A percentile compares a stretch with the other conserved stretches of the same genome.
phyloP scores from a whole-genome alignment of 2,329 filamentous ascomycete genomes.

The Leptoxyphium fumago region DNA sequence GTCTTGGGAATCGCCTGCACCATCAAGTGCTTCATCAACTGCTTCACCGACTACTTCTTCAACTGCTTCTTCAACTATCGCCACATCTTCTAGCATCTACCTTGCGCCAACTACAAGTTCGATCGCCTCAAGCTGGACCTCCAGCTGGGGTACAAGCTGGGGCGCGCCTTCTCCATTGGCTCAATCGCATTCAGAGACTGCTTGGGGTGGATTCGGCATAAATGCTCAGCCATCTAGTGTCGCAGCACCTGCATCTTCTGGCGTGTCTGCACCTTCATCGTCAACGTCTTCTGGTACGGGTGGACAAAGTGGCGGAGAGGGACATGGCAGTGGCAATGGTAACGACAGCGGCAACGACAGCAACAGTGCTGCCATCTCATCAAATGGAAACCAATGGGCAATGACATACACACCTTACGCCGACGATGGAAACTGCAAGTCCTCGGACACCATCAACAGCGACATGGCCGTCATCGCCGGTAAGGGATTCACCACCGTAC shows the following conservation, averaged over 20 bases:
- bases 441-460: constrained; percentile 21
- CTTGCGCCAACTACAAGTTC: constrained; percentile 12
- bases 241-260: neutral
- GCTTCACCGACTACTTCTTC: constrained; percentile 11
- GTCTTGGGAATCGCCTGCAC: neutral
- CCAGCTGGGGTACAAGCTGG: too few relatives aligned
- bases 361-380: constrained; percentile 3
- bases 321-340: neutral
- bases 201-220: neutral
- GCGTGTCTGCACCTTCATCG: neutral
- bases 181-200: neutral
- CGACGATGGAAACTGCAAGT: constrained; percentile 28
- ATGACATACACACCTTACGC: constrained; percentile 37
- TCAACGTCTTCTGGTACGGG: neutral
- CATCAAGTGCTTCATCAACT: constrained; percentile 5
- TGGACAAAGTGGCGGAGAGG: too few relatives aligned
- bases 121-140: constrained; percentile 6
- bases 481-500: constrained; percentile 48
- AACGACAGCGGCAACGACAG: neutral
- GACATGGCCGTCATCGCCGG: constrained; percentile 29
- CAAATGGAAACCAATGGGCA: constrained; percentile 32
- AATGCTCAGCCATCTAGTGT: constrained; percentile 4
- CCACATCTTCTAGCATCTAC: constrained; percentile 13
- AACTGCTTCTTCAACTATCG: constrained; percentile 7
- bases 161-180: too few relatives aligned